phyloP scores from a whole-genome alignment of 352 stramenopile species.

The Phytophthora fragariaefolia region DNA sequence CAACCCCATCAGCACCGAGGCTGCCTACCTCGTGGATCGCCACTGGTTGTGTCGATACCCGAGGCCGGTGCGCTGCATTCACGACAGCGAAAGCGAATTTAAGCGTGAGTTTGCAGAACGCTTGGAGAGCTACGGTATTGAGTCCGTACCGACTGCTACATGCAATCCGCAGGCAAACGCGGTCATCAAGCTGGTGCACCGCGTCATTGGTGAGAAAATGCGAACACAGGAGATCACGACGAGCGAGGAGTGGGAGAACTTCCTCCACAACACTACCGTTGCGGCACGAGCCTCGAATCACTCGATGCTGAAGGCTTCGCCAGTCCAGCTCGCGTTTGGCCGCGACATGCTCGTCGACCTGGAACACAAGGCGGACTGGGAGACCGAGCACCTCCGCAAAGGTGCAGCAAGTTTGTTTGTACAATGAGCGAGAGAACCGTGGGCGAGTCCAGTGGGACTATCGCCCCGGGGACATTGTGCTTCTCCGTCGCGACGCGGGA shows the following conservation, averaged over 20 bases:
- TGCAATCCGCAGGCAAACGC: conserved; percentile 12
- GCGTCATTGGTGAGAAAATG: conserved; percentile 10
- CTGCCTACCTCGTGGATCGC: conserved; percentile 1
- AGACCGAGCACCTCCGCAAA: background rate
- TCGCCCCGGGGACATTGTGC: background rate
- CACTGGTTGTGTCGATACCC: conserved; percentile 13
- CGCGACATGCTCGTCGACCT: conserved; percentile 1
- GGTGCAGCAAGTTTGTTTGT: background rate
- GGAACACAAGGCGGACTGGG: background rate
- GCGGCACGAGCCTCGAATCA: background rate
- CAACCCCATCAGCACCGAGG: background rate
- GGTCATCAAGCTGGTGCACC: conserved; percentile 5
- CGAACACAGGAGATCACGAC: background rate
- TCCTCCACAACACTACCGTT: conserved; percentile 9
- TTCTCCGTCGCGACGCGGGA: background rate
- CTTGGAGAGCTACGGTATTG: conserved; percentile 5
- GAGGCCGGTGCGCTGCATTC: background rate
- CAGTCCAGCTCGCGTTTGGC: conserved; percentile 4
- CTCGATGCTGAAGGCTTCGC: background rate
- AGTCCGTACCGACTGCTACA: background rate
- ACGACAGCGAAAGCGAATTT: conserved; percentile 1
- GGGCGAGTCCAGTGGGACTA: background rate
- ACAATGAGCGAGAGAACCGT: background rate
- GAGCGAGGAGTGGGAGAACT: background rate
- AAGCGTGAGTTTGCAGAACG: conserved; percentile 4